phyloP scores from a whole-genome alignment of 306 rosid species.

The Fragaria vesca region DNA sequence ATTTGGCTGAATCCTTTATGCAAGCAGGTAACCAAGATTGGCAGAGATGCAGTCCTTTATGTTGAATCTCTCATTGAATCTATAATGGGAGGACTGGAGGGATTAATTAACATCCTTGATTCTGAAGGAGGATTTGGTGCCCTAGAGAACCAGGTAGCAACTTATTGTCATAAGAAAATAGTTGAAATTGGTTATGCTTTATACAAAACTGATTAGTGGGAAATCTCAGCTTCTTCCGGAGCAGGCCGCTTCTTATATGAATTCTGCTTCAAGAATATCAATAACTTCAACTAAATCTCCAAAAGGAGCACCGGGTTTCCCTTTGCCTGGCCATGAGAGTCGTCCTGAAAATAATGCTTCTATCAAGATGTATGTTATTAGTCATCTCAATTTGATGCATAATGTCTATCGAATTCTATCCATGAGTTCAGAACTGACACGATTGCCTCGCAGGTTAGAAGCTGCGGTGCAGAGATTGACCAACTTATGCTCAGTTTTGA shows the following conservation, averaged over 20 bases:
- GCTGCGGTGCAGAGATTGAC: conserved; percentile 99
- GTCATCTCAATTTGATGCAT: not conserved
- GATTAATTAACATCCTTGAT: conserved; percentile 90
- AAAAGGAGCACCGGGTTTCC: conserved; percentile 66
- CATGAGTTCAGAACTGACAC: not conserved
- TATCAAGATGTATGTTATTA: conserved; percentile 73
- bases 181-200: conserved; percentile 25
- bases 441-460: conserved; percentile 68
- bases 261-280: conserved; percentile 74
- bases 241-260: conserved; percentile 92
- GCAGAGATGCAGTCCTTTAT: conserved; percentile 96
- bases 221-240: conserved; percentile 89
- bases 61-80: conserved; percentile 98
- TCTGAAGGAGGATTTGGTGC: conserved; percentile 99
- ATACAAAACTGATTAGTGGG: conserved; percentile 32
- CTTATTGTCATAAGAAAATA: conserved; percentile 15
- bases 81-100: conserved; percentile 98
- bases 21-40: conserved; percentile 90
- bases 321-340: conserved; percentile 97
- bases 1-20: conserved; percentile 30
- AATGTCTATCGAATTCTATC: not conserved
- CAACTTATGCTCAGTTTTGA: conserved; percentile 90
- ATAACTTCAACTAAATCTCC: conserved; percentile 77
- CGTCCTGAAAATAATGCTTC: conserved; percentile 88
- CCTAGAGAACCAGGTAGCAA: conserved; percentile 80